Percentiles rank a stretch among this genome's conserved stretches.
Evolutionary conservation across 805 yeast genomes (phyloP).

Genomic region (Metschnikowia aberdeeniae): DNA sequence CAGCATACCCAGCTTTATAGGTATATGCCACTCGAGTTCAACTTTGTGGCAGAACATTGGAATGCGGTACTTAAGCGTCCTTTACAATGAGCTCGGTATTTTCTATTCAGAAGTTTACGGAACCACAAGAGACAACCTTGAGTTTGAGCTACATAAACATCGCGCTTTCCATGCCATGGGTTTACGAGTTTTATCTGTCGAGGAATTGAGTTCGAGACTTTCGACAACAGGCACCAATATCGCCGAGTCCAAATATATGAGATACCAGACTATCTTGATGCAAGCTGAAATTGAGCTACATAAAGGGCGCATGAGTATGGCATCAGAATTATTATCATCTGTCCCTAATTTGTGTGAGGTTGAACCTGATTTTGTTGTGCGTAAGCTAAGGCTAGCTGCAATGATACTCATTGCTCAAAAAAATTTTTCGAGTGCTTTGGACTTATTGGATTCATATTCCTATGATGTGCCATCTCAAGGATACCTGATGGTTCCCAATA

Average conservation of each 20-base stretch:
- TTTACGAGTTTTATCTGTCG: background rate
- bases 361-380: slow-evolving; percentile 7
- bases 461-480: background rate
- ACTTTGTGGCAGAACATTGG: slow-evolving; percentile 54
- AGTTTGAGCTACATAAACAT: slow-evolving; percentile 34
- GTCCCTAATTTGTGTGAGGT: slow-evolving; percentile 22
- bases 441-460: background rate
- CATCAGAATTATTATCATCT: slow-evolving; percentile 31
- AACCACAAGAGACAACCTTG: slow-evolving; percentile 7
- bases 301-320: slow-evolving; percentile 34
- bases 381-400: slow-evolving; percentile 7
- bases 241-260: slow-evolving; percentile 40
- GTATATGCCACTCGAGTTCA: slow-evolving; percentile 43
- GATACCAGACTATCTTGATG: slow-evolving; percentile 38
- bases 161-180: slow-evolving; percentile 24
- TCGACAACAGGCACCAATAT: slow-evolving; percentile 16
- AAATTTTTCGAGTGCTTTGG: slow-evolving; percentile 21
- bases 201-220: background rate
- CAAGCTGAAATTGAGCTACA: slow-evolving; percentile 32
- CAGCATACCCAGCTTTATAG: slow-evolving; percentile 38
- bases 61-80: slow-evolving; percentile 39
- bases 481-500: slow-evolving; percentile 21
- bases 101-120: slow-evolving; percentile 32
- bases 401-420: slow-evolving; percentile 14
- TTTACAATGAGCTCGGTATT: slow-evolving; percentile 47